Evolutionary conservation across 2,329 filamentous ascomycete genomes (phyloP).

Genomic region (Aspergillus fumigatiaffinis): DNA sequence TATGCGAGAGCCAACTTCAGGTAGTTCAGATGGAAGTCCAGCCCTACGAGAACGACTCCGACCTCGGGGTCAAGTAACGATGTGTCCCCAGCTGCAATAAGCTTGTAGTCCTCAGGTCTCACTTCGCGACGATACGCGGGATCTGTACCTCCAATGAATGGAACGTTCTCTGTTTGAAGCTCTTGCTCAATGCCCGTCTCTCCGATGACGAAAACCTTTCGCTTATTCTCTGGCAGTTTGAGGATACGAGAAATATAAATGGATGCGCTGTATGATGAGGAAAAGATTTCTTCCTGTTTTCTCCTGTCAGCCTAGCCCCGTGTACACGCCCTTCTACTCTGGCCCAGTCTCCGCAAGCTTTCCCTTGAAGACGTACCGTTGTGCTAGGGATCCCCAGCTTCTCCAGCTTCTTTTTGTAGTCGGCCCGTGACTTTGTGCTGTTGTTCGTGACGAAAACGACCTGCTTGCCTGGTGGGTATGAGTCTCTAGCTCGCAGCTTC

Average conservation of each 20-base stretch:
- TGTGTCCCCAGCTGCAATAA: constrained; percentile 66
- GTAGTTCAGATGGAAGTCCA: constrained; percentile 96
- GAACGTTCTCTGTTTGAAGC: constrained; percentile 71
- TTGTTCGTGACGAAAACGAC: constrained; percentile 98
- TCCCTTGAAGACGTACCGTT: constrained; percentile 46
- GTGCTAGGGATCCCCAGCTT: constrained; percentile 72
- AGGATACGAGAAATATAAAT: constrained; percentile 96
- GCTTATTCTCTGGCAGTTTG: constrained; percentile 69
- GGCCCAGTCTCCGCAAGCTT: background rate
- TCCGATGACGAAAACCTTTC: constrained; percentile 92
- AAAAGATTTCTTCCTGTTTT: constrained; percentile 81
- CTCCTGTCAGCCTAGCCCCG: background rate
- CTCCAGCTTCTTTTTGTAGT: constrained; percentile 90
- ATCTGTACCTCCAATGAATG: constrained; percentile 84
- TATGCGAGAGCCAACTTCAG: constrained; percentile 80
- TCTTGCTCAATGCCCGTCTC: constrained; percentile 90
- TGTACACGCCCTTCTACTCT: background rate
- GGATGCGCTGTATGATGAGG: constrained; percentile 88
- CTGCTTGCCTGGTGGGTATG: constrained; percentile 66
- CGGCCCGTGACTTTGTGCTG: constrained; percentile 88
- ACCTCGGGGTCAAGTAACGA: constrained; percentile 80
- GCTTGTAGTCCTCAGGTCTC: constrained; percentile 71
- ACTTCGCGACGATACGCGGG: constrained; percentile 72
- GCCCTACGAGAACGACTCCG: constrained; percentile 79
- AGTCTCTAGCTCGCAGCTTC: constrained; percentile 4